Percentiles rank a stretch among this genome's conserved stretches.
Conservation (phyloP, 2,329 filamentous ascomycete genomes). For the Penicillium sp. region DNA sequence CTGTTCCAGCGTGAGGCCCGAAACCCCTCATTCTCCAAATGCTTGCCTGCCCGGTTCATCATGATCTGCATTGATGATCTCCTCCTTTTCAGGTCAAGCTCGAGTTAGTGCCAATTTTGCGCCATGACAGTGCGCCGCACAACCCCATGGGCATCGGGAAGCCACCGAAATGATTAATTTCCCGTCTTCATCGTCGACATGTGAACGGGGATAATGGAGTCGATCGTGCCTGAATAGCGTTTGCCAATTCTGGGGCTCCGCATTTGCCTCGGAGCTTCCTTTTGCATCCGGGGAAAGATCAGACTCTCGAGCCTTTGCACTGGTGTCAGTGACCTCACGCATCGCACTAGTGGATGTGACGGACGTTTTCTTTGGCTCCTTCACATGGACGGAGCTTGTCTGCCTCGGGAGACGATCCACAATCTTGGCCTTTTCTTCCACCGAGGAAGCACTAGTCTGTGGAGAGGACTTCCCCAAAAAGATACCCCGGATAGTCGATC, state of each 20-base stretch:
- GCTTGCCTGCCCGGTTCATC: not conserved
- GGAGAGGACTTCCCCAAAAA: conserved; percentile 10
- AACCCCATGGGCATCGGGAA: too few species aligned
- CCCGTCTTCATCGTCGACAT: too few species aligned
- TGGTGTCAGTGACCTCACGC: too few species aligned
- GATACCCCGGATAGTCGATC: conserved; percentile 15
- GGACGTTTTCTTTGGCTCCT: conserved; percentile 1
- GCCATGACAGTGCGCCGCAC: too few species aligned
- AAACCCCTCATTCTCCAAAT: conserved; percentile 1
- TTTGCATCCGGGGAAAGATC: too few species aligned
- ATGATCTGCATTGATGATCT: not conserved
- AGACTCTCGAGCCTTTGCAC: too few species aligned
- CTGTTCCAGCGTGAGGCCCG: conserved; percentile 2
- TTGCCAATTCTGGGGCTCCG: too few species aligned
- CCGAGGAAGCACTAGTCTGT: conserved; percentile 7
- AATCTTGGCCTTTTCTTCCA: conserved; percentile 5
- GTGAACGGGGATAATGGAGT: too few species aligned
- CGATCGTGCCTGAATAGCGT: too few species aligned
- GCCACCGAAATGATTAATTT: too few species aligned
- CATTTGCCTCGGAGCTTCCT: too few species aligned
- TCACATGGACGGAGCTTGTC: conserved; percentile 7
- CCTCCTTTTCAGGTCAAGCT: not conserved
- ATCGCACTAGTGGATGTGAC: conserved; percentile 1
- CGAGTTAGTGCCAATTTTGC: too few species aligned
- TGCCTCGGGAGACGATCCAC: conserved; percentile 10